Percentiles rank a stretch among this genome's conserved stretches.
phyloP scores from a whole-genome alignment of 345 rosid genomes.

The Schrenkiella parvula region DNA sequence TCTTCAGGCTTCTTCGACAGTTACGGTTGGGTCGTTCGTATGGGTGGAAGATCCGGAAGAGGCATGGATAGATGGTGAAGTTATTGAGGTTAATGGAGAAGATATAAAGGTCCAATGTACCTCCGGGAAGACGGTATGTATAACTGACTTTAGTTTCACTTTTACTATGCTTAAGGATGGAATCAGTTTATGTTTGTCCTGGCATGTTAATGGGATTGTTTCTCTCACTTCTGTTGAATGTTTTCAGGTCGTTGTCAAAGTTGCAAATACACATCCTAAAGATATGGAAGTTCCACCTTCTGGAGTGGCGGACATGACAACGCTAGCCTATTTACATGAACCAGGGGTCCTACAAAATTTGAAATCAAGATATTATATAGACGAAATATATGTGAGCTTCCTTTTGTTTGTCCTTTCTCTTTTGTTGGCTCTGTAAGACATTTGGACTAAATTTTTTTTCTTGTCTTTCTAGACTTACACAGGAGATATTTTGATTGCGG shows the following conservation, averaged over 20 bases:
- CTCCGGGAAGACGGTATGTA: conserved; percentile 76
- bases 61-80: conserved; percentile 95
- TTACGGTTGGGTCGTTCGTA: conserved; percentile 63
- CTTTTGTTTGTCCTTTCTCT: neutral
- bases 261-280: conserved; percentile 64
- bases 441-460: neutral
- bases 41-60: conserved; percentile 88
- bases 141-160: neutral
- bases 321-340: conserved; percentile 90
- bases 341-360: conserved; percentile 92
- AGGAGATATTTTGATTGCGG: conserved; percentile 91
- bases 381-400: conserved; percentile 82
- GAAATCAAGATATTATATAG: conserved; percentile 83
- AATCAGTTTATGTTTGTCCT: neutral
- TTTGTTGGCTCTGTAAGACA: neutral
- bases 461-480: conserved; percentile 66
- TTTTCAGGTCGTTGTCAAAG: conserved; percentile 59
- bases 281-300: conserved; percentile 84
- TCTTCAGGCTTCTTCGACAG: conserved; percentile 37
- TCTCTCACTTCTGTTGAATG: neutral
- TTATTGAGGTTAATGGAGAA: conserved; percentile 52
- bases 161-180: neutral
- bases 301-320: conserved; percentile 97
- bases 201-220: neutral
- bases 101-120: conserved; percentile 77